phyloP scores from a whole-genome alignment of 768 basidiomycete genomes.

The Lentinus brumalis region DNA sequence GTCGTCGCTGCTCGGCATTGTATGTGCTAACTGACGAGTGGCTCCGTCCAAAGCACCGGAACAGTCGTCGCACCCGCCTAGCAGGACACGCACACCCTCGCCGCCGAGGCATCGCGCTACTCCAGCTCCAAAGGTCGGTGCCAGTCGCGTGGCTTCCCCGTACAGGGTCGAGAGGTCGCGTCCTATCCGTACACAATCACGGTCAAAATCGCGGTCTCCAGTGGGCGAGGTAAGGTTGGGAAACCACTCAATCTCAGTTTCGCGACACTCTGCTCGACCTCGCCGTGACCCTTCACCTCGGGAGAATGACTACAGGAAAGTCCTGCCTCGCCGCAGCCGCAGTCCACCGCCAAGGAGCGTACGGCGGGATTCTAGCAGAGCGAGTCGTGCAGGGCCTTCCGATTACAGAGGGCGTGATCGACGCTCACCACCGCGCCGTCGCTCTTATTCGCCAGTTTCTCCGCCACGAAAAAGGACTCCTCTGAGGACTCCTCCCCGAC shows the following conservation, averaged over 20 bases:
- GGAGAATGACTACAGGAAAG: constrained; percentile 4
- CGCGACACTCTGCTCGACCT: background rate
- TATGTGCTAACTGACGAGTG: constrained; percentile 1
- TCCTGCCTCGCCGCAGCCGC: constrained; percentile 11
- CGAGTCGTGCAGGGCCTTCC: background rate
- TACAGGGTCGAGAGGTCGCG: constrained; percentile 14
- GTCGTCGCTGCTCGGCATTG: background rate
- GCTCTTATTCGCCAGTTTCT: constrained; percentile 9
- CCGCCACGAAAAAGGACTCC: constrained; percentile 10
- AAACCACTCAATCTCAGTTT: constrained; percentile 12
- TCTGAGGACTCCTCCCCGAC: background rate
- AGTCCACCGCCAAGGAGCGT: constrained; percentile 16
- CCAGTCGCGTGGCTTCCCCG: constrained; percentile 17
- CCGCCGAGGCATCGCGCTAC: constrained; percentile 7
- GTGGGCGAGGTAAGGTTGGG: constrained; percentile 12
- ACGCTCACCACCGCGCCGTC: constrained; percentile 11
- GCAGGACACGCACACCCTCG: constrained; percentile 16
- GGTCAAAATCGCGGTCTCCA: background rate
- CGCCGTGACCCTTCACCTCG: constrained; percentile 11
- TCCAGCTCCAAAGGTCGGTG: constrained; percentile 9
- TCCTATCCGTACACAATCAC: constrained; percentile 8
- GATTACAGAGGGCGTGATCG: constrained; percentile 15
- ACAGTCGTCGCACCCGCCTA: constrained; percentile 5
- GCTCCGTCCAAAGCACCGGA: constrained; percentile 3
- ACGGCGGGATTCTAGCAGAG: constrained; percentile 3